Evolutionary conservation across 768 basidiomycete species (phyloP).

Genomic region (Boletus fagicola): DNA sequence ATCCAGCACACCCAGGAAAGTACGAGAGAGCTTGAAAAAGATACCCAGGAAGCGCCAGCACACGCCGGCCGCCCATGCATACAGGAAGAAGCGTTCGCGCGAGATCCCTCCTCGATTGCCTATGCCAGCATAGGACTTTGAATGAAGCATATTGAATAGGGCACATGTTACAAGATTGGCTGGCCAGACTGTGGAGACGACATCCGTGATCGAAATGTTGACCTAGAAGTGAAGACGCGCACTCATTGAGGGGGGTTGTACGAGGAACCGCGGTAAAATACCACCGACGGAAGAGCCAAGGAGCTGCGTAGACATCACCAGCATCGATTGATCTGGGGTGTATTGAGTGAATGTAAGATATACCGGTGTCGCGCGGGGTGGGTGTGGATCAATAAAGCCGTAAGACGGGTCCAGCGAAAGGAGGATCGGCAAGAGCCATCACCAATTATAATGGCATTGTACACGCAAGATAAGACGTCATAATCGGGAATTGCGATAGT

Average conservation of each 20-base stretch:
- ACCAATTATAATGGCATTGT: neutral
- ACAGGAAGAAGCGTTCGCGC: constrained; percentile 52
- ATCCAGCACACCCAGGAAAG: constrained; percentile 69
- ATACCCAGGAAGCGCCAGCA: constrained; percentile 69
- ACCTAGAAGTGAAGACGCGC: constrained; percentile 9
- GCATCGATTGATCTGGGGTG: constrained; percentile 51
- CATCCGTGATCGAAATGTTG: neutral
- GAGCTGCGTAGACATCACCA: constrained; percentile 70
- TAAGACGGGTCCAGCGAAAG: neutral
- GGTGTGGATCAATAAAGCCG: neutral
- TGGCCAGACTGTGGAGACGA: constrained; percentile 66
- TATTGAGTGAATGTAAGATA: neutral
- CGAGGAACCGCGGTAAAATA: constrained; percentile 58
- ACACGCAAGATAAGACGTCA: neutral
- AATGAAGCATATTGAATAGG: constrained; percentile 73
- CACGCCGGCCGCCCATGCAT: constrained; percentile 34
- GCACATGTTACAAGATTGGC: constrained; percentile 67
- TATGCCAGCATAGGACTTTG: constrained; percentile 45
- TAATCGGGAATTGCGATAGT: neutral
- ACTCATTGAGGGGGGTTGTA: constrained; percentile 66
- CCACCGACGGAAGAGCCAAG: constrained; percentile 66
- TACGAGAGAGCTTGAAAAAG: constrained; percentile 64
- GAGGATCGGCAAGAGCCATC: neutral
- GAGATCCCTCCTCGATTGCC: constrained; percentile 46
- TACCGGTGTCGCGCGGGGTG: neutral